Conservation (phyloP, 306 rosid species). For the Mimosa pudica region DNA sequence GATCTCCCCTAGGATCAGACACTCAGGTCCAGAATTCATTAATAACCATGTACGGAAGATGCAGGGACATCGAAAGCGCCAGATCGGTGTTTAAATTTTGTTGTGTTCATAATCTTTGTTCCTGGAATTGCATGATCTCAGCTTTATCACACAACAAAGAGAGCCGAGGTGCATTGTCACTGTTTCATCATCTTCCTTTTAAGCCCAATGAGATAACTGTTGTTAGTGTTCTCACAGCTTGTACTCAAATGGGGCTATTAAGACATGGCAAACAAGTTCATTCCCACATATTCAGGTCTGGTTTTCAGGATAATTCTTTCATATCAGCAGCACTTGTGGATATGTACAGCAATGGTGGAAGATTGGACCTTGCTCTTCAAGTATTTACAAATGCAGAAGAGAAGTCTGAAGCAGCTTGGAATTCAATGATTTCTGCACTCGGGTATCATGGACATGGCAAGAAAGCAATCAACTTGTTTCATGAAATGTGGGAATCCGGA, state of each 20-base stretch:
- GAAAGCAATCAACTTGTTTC: conserved; percentile 50
- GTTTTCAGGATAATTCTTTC: conserved; percentile 45
- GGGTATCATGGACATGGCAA: conserved; percentile 56
- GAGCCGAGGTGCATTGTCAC: conserved; percentile 50
- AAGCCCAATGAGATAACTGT: conserved; percentile 56
- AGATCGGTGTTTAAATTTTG: conserved; percentile 44
- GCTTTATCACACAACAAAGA: conserved; percentile 53
- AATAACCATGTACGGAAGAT: conserved; percentile 62
- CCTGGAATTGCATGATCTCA: conserved; percentile 69
- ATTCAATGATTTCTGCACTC: conserved; percentile 58
- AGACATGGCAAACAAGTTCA: conserved; percentile 57
- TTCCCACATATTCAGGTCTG: conserved; percentile 34
- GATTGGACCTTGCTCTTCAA: conserved; percentile 52
- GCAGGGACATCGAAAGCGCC: conserved; percentile 56
- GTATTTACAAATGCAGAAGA: conserved; percentile 42
- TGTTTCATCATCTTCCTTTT: conserved; percentile 43
- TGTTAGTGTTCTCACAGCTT: conserved; percentile 52
- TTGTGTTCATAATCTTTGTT: conserved; percentile 48
- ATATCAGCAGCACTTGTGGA: conserved; percentile 60
- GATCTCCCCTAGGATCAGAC: conserved; percentile 47
- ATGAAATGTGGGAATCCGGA: conserved; percentile 47
- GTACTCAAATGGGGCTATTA: conserved; percentile 54
- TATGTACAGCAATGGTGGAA: conserved; percentile 58
- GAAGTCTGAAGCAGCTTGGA: conserved; percentile 61
- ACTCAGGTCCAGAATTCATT: conserved; percentile 55